Base-by-base conservation (phyloP, 345 rosid genomes). In the Odontarrhena argentea region DNA sequence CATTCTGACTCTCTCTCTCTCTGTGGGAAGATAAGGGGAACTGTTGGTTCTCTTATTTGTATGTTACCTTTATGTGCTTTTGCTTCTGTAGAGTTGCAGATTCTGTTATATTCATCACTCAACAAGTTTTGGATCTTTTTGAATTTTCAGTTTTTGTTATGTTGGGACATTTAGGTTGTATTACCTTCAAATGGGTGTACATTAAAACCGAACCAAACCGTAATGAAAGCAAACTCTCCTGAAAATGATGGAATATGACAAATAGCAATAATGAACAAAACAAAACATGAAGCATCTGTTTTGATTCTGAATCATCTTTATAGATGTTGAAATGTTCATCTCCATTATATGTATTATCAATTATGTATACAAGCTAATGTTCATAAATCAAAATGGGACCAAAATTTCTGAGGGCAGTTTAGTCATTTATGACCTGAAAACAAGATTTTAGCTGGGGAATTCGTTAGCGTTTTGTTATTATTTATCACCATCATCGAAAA, bases 1-100 rank as follows among this genome's bases (percentile, higher is more conserved):
- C 57, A 71, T 14, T 53, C 55, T 54, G 8, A 11, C 55, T 47
- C 12, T 48, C 34, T 57, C n/a, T 37, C 12, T 44, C 44, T 45
- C n/a, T 65, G n/a, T 52, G 53, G 42, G 40, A 55, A 52, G 60
- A 45, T 28, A 28, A 32, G 36, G 73, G 59, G 46, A 74, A 74
- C 64, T 60, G 3, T 53, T 74, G 62, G 77, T 74, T 74, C 59
- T 54, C 73, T 74, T 74, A 53, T 60, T 51, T 67, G 37, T 73
- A 60, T 50, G 67, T 26, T 60, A 66, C 15, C 10, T 42, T 28
- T 73, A 30, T 45, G 28, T 65, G 42, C 50, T 11, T 42, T 49
- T 57, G 57, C 7, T 57, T 73, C 12, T 65, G 65, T 49, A 65
- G 54, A 72, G 46, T 5, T 55, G 56, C 44, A 12, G 22, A 28